Percentiles rank a stretch among this genome's conserved stretches.
These are phyloP conservation scores for Phytophthora aleatoria DNA, from an alignment of 352 stramenopile genomes.

Conservation along the genomic window DNA sequence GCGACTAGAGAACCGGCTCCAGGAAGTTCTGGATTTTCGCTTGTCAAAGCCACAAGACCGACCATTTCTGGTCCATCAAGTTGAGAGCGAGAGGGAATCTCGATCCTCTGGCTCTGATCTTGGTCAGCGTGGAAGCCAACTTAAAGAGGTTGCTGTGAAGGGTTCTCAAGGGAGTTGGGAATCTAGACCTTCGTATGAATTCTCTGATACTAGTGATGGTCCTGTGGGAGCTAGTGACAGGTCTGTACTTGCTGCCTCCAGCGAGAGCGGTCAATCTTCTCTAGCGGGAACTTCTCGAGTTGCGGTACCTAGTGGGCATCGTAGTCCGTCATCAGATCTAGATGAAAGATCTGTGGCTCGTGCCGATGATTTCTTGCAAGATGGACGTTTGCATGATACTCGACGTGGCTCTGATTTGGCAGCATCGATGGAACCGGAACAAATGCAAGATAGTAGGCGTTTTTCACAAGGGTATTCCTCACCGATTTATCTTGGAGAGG, in stretches of 20 bases:
- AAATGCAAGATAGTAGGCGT: neutral
- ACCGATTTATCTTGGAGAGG: neutral
- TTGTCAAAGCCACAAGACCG: conserved; percentile 2
- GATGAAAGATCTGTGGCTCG: neutral
- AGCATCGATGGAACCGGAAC: neutral
- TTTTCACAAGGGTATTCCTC: neutral
- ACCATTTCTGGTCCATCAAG: neutral
- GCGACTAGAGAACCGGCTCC: conserved; percentile 35
- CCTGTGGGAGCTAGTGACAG: neutral
- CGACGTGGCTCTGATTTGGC: neutral
- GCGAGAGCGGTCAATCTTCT: conserved; percentile 8
- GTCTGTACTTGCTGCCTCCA: conserved; percentile 1
- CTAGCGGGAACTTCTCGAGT: neutral
- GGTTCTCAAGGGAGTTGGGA: neutral
- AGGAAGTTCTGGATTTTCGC: conserved; percentile 41
- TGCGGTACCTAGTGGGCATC: neutral
- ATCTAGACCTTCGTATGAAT: neutral
- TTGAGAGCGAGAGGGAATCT: neutral
- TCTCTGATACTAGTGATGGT: neutral
- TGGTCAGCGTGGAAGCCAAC: conserved; percentile 4
- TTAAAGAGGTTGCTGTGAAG: conserved; percentile 1
- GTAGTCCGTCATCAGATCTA: neutral
- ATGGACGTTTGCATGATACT: neutral
- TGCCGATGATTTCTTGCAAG: neutral
- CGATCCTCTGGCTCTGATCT: conserved; percentile 2